A percentile compares a stretch with the other conserved stretches of the same genome.
Evolutionary conservation across 805 yeast genomes (phyloP).

Genomic region (Lipomyces spencermartinsiae): DNA sequence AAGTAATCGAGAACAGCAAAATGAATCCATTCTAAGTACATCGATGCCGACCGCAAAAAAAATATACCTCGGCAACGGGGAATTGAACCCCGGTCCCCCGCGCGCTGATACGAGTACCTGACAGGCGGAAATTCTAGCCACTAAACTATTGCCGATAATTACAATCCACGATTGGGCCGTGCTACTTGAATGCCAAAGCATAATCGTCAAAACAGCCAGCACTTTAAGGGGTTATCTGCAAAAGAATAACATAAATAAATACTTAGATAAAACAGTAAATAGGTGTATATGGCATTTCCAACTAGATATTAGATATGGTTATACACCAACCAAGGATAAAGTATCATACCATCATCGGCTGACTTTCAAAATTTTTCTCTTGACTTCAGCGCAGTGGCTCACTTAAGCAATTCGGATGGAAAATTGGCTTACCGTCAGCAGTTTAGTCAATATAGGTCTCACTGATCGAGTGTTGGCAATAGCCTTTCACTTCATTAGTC

Average conservation of each 20-base stretch:
- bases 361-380: too few species aligned
- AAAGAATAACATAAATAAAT: too few species aligned
- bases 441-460: neutral
- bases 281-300: neutral
- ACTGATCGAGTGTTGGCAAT: neutral
- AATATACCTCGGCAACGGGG: constrained; percentile 34
- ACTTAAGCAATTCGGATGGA: too few species aligned
- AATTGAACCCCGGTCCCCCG: constrained; percentile 37
- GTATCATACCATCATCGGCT: too few species aligned
- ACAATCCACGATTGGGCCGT: neutral
- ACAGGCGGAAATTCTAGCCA: constrained; percentile 47
- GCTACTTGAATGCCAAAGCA: neutral
- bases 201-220: neutral
- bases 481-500: neutral
- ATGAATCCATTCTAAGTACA: too few species aligned
- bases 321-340: too few species aligned
- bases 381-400: too few species aligned
- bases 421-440: neutral
- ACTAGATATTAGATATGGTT: neutral
- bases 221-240: neutral
- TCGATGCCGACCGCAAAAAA: too few species aligned
- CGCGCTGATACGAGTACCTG: constrained; percentile 30
- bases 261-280: neutral
- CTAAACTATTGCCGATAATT: constrained; percentile 45
- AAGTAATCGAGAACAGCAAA: too few species aligned